These are phyloP conservation scores for Thraustochytrium sp. DNA, from an alignment of 352 stramenopile genomes.

Conservation along the genomic window DNA sequence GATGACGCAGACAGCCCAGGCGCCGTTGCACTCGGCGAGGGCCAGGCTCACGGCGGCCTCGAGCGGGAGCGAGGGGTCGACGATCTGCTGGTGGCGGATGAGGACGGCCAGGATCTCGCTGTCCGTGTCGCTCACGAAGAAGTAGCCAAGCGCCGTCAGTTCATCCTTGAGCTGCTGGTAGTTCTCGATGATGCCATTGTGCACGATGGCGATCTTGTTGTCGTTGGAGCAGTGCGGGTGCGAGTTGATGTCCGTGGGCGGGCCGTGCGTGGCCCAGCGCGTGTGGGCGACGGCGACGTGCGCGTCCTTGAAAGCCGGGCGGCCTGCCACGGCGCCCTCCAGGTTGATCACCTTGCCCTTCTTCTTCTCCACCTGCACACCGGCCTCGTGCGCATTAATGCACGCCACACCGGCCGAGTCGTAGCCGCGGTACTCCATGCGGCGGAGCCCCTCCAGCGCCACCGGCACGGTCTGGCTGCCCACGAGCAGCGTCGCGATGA, in stretches of 20 bases:
- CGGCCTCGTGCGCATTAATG: slow-evolving; percentile 56
- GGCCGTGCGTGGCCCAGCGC: slow-evolving; percentile 97
- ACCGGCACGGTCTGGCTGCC: slow-evolving; percentile 64
- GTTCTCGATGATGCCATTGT: slow-evolving; percentile 99
- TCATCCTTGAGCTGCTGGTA: slow-evolving; percentile 77
- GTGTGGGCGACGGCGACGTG: slow-evolving; percentile 93
- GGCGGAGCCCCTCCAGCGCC: slow-evolving; percentile 71
- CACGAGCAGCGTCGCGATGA: slow-evolving; percentile 41
- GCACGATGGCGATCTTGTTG: slow-evolving; percentile 86
- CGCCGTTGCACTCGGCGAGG: slow-evolving; percentile 49
- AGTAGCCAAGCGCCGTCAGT: slow-evolving; percentile 69
- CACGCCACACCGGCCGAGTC: slow-evolving; percentile 95
- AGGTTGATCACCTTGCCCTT: slow-evolving; percentile 50
- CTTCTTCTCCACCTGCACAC: slow-evolving; percentile 48
- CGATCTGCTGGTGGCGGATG: slow-evolving; percentile 82
- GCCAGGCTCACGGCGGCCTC: slow-evolving; percentile 45
- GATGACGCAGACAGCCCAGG: slow-evolving; percentile 50
- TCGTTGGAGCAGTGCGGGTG: slow-evolving; percentile 90
- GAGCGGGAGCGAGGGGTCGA: slow-evolving; percentile 67
- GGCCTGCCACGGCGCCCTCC: slow-evolving; percentile 69
- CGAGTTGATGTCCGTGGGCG: slow-evolving; percentile 95
- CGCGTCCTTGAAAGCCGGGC: slow-evolving; percentile 49
- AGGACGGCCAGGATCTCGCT: slow-evolving; percentile 96
- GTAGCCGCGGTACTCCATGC: slow-evolving; percentile 91
- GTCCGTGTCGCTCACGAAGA: slow-evolving; percentile 92